phyloP scores from a whole-genome alignment of 768 basidiomycete species.

The Auriscalpium vulgare region DNA sequence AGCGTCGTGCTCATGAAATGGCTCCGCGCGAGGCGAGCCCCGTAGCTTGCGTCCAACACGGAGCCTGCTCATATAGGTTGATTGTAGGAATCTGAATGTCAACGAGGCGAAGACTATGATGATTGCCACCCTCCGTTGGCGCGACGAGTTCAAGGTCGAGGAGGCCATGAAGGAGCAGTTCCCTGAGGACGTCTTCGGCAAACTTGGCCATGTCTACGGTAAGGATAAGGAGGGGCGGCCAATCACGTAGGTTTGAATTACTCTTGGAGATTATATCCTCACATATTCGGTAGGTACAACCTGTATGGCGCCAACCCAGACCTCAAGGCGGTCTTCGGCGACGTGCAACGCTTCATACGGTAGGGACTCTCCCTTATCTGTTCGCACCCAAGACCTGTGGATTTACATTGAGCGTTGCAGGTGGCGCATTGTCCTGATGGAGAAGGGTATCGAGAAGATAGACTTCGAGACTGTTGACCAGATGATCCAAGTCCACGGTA shows the following conservation, averaged over 20 bases:
- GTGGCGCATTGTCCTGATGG: conserved; percentile 78
- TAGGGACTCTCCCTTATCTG: conserved; percentile 18
- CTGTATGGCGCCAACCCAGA: conserved; percentile 67
- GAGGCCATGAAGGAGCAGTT: conserved; percentile 45
- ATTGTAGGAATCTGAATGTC: conserved; percentile 41
- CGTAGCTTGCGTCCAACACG: background rate
- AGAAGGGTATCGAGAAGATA: conserved; percentile 49
- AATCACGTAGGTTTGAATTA: conserved; percentile 45
- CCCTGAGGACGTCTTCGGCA: conserved; percentile 28
- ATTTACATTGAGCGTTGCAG: conserved; percentile 25
- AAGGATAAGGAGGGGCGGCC: conserved; percentile 66
- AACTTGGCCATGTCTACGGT: conserved; percentile 57
- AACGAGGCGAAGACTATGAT: conserved; percentile 57
- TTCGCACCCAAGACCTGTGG: too few relatives aligned
- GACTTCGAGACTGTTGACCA: conserved; percentile 60
- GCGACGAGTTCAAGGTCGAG: conserved; percentile 56
- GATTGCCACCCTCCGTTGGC: conserved; percentile 62
- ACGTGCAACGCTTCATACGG: conserved; percentile 71
- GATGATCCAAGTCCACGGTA: conserved; percentile 17
- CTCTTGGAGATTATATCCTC: background rate
- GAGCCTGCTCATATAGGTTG: too few relatives aligned
- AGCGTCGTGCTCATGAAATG: conserved; percentile 81
- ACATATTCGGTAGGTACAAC: conserved; percentile 48
- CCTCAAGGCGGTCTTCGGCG: conserved; percentile 64
- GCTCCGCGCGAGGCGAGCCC: conserved; percentile 58